Percentiles rank a stretch among this genome's conserved stretches.
These are phyloP conservation scores for Crithidia mellificae DNA, from an alignment of 208 protist species.

Conservation along the genomic window DNA sequence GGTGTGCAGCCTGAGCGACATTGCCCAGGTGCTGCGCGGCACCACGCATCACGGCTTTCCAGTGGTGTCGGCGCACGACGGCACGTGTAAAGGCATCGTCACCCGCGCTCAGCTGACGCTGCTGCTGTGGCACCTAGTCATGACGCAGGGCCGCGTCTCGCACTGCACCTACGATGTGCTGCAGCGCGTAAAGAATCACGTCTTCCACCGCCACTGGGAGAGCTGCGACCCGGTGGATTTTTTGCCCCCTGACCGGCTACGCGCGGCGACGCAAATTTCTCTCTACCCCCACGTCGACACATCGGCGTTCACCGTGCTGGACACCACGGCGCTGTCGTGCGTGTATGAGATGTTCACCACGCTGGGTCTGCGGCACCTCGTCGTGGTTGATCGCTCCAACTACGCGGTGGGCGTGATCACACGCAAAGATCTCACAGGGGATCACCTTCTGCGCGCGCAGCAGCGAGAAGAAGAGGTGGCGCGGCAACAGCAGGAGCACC, in stretches of 20 bases:
- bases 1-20: conserved; percentile 37
- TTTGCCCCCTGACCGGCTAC: conserved; percentile 3
- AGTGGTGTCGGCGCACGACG: conserved; percentile 47
- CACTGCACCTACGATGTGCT: conserved; percentile 40
- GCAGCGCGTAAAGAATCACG: conserved; percentile 36
- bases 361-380: conserved; percentile 51
- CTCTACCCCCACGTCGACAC: conserved; percentile 63
- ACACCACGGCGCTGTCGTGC: conserved; percentile 46
- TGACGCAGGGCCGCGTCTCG: conserved; percentile 29
- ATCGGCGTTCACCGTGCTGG: conserved; percentile 49
- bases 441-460: conserved; percentile 30
- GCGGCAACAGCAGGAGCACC: neutral
- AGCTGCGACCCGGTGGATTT: conserved; percentile 19
- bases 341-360: conserved; percentile 59
- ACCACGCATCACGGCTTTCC: conserved; percentile 57
- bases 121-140: conserved; percentile 52
- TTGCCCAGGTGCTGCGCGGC: conserved; percentile 31
- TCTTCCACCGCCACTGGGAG: conserved; percentile 30
- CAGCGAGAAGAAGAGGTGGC: neutral
- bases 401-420: conserved; percentile 56
- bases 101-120: conserved; percentile 44
- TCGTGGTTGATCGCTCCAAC: conserved; percentile 47
- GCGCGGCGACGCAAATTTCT: conserved; percentile 18
- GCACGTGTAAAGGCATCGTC: conserved; percentile 58
- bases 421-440: conserved; percentile 51